Evolutionary conservation across 2,329 filamentous ascomycete species (phyloP).

Genomic region (Emericellopsis cladophorae): DNA sequence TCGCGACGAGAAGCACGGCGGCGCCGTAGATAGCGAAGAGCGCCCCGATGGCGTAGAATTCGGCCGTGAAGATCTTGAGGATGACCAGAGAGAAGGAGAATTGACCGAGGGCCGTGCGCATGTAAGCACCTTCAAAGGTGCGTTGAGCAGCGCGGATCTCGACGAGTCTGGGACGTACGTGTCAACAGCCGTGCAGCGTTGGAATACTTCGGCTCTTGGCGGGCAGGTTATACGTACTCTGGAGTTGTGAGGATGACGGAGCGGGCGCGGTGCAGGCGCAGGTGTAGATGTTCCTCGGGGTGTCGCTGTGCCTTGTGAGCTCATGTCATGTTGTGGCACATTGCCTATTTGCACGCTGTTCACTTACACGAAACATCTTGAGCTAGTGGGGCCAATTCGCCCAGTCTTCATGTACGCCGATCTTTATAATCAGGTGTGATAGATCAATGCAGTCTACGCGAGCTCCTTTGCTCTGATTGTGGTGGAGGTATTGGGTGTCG

Average conservation of each 20-base stretch:
- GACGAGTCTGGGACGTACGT: slow-evolving; percentile 53
- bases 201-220: not conserved
- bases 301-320: slow-evolving; percentile 31
- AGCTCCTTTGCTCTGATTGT: too few relatives aligned
- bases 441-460: too few relatives aligned
- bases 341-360: not conserved
- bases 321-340: not conserved
- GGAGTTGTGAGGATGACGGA: slow-evolving; percentile 66
- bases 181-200: too few relatives aligned
- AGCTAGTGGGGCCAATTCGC: not conserved
- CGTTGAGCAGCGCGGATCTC: slow-evolving; percentile 91
- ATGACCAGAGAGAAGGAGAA: slow-evolving; percentile 93
- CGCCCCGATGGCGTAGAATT: slow-evolving; percentile 96
- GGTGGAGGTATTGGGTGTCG: too few relatives aligned
- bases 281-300: slow-evolving; percentile 58
- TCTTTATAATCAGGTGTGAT: too few relatives aligned
- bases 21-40: slow-evolving; percentile 87
- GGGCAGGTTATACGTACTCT: slow-evolving; percentile 36
- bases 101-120: slow-evolving; percentile 85
- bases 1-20: slow-evolving; percentile 68
- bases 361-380: not conserved
- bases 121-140: slow-evolving; percentile 94
- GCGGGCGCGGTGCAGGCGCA: slow-evolving; percentile 69
- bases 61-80: slow-evolving; percentile 81
- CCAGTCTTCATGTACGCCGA: too few relatives aligned